Evolutionary conservation across 371 early-diverging fungal genomes (phyloP).

Genomic region (Capillidium heterosporum): DNA sequence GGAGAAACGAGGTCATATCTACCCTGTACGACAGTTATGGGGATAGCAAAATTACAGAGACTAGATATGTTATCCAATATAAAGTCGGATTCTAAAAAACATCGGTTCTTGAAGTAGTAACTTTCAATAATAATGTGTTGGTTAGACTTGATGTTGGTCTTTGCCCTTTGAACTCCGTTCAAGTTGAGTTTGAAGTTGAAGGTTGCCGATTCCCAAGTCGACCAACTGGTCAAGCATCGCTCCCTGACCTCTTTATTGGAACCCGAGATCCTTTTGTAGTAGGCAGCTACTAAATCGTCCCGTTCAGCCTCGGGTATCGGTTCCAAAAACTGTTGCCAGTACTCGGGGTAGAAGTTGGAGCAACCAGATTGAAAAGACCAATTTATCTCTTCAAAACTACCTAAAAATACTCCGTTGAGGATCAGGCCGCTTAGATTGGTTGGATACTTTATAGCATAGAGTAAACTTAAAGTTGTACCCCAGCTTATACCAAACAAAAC

Average conservation of each 20-base stretch:
- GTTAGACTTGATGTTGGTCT: slow-evolving; percentile 27
- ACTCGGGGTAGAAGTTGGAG: slow-evolving; percentile 27
- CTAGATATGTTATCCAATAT: slow-evolving; percentile 29
- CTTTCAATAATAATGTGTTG: slow-evolving; percentile 43
- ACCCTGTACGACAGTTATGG: slow-evolving; percentile 30
- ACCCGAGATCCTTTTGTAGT: slow-evolving; percentile 36
- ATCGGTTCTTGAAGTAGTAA: slow-evolving; percentile 39
- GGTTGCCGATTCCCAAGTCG: slow-evolving; percentile 35
- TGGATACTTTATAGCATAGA: slow-evolving; percentile 33
- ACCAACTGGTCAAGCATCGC: slow-evolving; percentile 29
- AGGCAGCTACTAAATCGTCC: slow-evolving; percentile 28
- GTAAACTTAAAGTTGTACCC: slow-evolving; percentile 18
- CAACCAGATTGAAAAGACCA: slow-evolving; percentile 38
- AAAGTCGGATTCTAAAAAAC: slow-evolving; percentile 33
- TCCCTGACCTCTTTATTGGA: slow-evolving; percentile 18
- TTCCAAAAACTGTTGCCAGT: slow-evolving; percentile 28
- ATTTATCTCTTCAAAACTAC: slow-evolving; percentile 23
- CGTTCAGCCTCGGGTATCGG: slow-evolving; percentile 38
- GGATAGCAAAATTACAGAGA: slow-evolving; percentile 22
- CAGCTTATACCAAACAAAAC: slow-evolving; percentile 38
- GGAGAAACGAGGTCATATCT: slow-evolving; percentile 44
- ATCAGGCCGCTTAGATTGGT: slow-evolving; percentile 29
- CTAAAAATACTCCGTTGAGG: slow-evolving; percentile 34
- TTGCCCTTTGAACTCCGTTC: slow-evolving; percentile 24
- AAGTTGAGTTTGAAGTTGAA: slow-evolving; percentile 22